Percentiles rank a stretch among this genome's conserved stretches.
These are phyloP conservation scores for Funneliformis mosseae DNA, from an alignment of 192 early-diverging fungal species.

Conservation along the genomic window DNA sequence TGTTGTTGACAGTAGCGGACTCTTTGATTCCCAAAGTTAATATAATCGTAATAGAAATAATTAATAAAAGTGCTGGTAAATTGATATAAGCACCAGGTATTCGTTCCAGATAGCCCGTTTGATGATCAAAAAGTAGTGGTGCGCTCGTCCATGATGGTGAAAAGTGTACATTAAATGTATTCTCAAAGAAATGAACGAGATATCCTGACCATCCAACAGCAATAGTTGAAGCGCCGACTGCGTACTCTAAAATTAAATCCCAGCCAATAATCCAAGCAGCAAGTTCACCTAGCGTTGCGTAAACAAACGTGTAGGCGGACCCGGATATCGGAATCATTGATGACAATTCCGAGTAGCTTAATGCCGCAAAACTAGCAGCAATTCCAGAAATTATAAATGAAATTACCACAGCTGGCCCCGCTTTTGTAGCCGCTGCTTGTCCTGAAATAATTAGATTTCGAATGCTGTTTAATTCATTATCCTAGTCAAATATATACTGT, in stretches of 20 bases:
- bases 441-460: conserved; percentile 38
- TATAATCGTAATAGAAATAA: conserved; percentile 62
- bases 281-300: conserved; percentile 85
- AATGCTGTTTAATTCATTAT: background rate
- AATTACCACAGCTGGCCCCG: conserved; percentile 83
- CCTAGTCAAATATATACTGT: background rate
- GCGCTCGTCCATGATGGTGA: conserved; percentile 62
- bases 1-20: conserved; percentile 73
- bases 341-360: conserved; percentile 87
- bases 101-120: background rate
- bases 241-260: conserved; percentile 88
- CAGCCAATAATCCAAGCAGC: conserved; percentile 91
- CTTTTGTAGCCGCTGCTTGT: conserved; percentile 70
- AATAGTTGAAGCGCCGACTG: conserved; percentile 82
- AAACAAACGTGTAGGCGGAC: conserved; percentile 85
- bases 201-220: conserved; percentile 83
- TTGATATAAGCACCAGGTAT: conserved; percentile 62
- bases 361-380: conserved; percentile 70
- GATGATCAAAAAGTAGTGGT: conserved; percentile 61
- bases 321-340: conserved; percentile 87
- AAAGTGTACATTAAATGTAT: conserved; percentile 60
- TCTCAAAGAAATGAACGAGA: conserved; percentile 67
- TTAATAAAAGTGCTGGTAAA: conserved; percentile 72
- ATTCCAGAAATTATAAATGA: conserved; percentile 81
- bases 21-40: conserved; percentile 74